phyloP scores from a whole-genome alignment of 2,329 filamentous ascomycete species.

The Atkinsonella hypoxylon region DNA sequence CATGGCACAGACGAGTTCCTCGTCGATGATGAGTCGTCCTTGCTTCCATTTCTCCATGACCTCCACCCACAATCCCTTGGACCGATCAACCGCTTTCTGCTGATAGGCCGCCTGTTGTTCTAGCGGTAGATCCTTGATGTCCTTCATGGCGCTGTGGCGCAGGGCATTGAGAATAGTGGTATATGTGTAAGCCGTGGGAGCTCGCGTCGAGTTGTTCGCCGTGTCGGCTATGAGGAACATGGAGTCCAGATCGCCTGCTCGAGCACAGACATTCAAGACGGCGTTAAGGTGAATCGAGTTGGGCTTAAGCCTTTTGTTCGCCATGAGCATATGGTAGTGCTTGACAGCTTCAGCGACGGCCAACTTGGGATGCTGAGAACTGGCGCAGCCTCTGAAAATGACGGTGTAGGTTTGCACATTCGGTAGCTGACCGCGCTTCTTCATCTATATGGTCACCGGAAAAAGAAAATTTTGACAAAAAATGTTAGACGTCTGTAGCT shows the following conservation, averaged over 20 bases:
- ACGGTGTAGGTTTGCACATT: conserved; percentile 76
- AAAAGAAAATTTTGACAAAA: no score
- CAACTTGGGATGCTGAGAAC: conserved; percentile 42
- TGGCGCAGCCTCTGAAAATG: conserved; percentile 63
- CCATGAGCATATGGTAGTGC: conserved; percentile 65
- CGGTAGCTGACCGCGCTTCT: conserved; percentile 74
- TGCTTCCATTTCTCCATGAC: conserved; percentile 63
- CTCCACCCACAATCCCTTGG: conserved; percentile 69
- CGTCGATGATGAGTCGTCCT: conserved; percentile 62
- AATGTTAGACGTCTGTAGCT: neutral
- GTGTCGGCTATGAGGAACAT: conserved; percentile 67
- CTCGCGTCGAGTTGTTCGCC: conserved; percentile 50
- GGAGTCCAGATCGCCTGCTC: conserved; percentile 63
- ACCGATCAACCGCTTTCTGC: conserved; percentile 47
- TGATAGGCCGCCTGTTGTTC: conserved; percentile 23
- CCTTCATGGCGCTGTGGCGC: conserved; percentile 24
- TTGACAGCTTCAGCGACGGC: conserved; percentile 58
- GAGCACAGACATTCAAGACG: conserved; percentile 68
- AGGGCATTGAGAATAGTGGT: conserved; percentile 74
- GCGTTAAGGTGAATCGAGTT: conserved; percentile 81
- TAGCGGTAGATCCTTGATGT: conserved; percentile 14
- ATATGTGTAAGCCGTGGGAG: conserved; percentile 62
- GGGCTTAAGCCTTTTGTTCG: conserved; percentile 51
- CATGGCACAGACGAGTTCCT: conserved; percentile 70
- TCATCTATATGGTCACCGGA: conserved; percentile 53